Base-by-base conservation (phyloP, 768 basidiomycete species). In the Panaeolus cyanescens region DNA sequence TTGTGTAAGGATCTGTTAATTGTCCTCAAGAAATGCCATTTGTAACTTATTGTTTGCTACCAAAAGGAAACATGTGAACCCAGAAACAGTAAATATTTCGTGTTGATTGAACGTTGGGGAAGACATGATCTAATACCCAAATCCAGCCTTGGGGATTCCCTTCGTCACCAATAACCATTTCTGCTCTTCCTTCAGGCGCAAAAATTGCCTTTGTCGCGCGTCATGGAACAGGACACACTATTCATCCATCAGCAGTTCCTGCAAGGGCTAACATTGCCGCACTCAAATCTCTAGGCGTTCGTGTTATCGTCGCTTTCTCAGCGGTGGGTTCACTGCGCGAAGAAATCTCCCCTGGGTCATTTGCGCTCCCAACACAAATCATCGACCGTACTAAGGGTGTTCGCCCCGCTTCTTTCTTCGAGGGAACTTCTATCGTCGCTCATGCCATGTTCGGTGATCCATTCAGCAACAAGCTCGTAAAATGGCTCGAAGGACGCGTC, bases 351-450 rank as follows among this genome's bases (percentile, higher is more conserved):
- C 95, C 95, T 0, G 95, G 96, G 25, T 87, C 94, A 62, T 95
- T 98, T 74, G 81, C 85, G 56, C 85, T 99, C 40, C 95, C 96
- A 1, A 81, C 83, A 32, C 96, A 98, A 75, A 91, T 98, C 78
- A 98, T 99, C 74, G 96, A 99, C 74, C 85, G 96, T 57, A 98
- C 96, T 25, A 98, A 98, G 77, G 94, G 95, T 10, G 79, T 96
- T 37, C 86, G 96, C n/a, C 89, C 91, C 0, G 83, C 89, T 3
- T 90, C 88, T 20, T 98, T 92, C 81, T 99, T 99, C 72, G 85
- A 93, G 39, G 91, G 83, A 32, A 86, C 86, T 17, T 83, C 79
- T 58, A 74, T 97, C 68, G 96, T 99, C 59, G 95, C 91, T 4
- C 96, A 99, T 71, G 88, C 95, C 28, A 87, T 90, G 72, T 99